Evolutionary conservation across 1,139 yeast genomes (phyloP), one percentile per base, ranked within the genome.

Genomic region (Kluyveromyces marxianus): DNA sequence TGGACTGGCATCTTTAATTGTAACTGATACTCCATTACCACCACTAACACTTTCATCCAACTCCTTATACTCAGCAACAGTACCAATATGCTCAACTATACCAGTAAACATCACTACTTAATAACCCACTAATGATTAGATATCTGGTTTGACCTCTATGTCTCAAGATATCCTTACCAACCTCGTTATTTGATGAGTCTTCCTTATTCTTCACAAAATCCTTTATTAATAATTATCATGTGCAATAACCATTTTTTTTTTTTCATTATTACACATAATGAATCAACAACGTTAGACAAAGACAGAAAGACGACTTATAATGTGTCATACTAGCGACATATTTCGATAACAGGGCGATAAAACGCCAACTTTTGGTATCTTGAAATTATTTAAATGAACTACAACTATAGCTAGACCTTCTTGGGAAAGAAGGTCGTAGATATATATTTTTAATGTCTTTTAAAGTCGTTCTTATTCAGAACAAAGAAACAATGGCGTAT

Each of bases 91-190:
- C 65, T 92, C 98, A 4, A 92, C 94, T 45, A 92, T 79, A 35
- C 98, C 98, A 0, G 98, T 92, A 60, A 92, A 92, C 98, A 92
- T 92, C 39, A 26, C 50, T 27, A 25, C 37, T 10, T n/a, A 7
- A 10, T 4, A 7, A 32, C 14, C 14, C 24, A 10, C 7, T 10
- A 7, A 10, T 10, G 14, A 10, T 1, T 32, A 10, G 2, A 4
- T 7, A 32, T 4, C 14, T 32, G 5, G 8, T 10, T 14, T 14
- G 21, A 14, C 2, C 21, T 14, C 21, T 14, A 14, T 29, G 7
- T 8, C 31, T 2, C 31, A 8, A 29, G 31, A 29, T 29, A 8
- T 29, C 7, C 31, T 29, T 14, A 14, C 21, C 21, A 14, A 14
- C 21, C 21, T 14, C 21, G 21, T 14, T 14, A 14, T 14, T 14